Evolutionary conservation across 768 basidiomycete genomes (phyloP), one percentile per base, ranked within the genome.

Genomic region (Hygrophoropsis aurantiaca): DNA sequence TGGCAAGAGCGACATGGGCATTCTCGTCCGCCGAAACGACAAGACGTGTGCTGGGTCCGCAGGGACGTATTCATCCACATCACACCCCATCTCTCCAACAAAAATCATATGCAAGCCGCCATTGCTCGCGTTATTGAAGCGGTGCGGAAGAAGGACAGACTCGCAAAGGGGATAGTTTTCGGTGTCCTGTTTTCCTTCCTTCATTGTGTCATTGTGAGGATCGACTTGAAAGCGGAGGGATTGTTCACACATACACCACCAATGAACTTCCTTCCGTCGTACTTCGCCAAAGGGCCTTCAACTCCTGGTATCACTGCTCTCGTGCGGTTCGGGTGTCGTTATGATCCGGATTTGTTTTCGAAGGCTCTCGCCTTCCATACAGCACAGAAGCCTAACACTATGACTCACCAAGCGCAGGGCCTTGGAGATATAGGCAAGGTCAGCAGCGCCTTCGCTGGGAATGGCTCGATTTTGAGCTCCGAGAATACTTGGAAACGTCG

Each of bases 241-340:
- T 8, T 13, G 24, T 46, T 46, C 40, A 46, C 39, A 20, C 45
- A 46, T 21, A 40, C 16, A n/a, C 13, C 11, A n/a, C 11, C 26
- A 18, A 15, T 46, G 18, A 21, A 27, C 19, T 46, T 46, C 21
- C 10, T 46, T 9, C 45, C 38, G 15, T 42, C 40, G 20, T 46
- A 43, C 18, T 21, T 18, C 20, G 40, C 45, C 20, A 5, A 25
- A 10, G 19, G 23, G 11, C 45, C 40, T 30, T 42, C 45, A 8
- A 46, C 25, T 19, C 24, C 23, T 11, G 45, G 39, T 35, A 46
- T 41, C 18, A 46, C 45, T 10, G 44, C 44, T 16, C 44, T 46
- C 23, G 36, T 26, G 11, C 44, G 36, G n/a, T 34, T 46, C 16
- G 44, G 34, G 23, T 20, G 23, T 24, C 44, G 44, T 15, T 24